Base-by-base conservation (phyloP, 2,329 filamentous ascomycete species). In the Drechslera avenae region DNA sequence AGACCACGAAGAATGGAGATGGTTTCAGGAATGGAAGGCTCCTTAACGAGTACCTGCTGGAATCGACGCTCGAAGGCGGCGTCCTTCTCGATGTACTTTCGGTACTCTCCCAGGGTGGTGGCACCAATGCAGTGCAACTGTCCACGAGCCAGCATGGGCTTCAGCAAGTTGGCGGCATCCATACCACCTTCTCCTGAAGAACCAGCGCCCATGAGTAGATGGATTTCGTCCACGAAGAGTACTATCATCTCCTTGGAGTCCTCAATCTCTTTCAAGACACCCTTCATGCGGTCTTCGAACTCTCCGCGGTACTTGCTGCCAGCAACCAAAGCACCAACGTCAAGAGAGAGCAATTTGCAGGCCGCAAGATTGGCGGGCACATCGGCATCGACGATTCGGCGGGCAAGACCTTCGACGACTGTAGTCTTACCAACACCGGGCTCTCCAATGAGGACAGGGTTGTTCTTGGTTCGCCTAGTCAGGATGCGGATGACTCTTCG, bases 221-320 rank as follows among this genome's bases (percentile, higher is more conserved):
- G 94, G 60, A 99, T 99, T 75, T 99, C 94, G 75, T 99, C 94
- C 62, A 99, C 94, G 66, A 99, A 99, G 57, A 99, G 86, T 44
- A 99, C 88, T 69, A 99, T 97, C 81, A 92, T 96, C 50, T 97
- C 93, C 73, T 94, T 95, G 43, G 91, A 91, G 49, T 96, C 87
- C 63, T 92, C 84, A 52, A 99, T 96, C 78, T 99, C 94, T 75
- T 97, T 99, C 66, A 99, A 76, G 4, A 99, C 94, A 47, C 93
- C 92, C 83, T 99, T 99, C 92, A 99, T 97, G 64, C 94, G 86
- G 81, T 99, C 94, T 74, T 99, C 94, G 53, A 99, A 99, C 74
- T 99, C 94, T 78, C 94, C 94, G 41, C 94, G 87, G 79, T 95
- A 99, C 78, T 99, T 99, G 84, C 91, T 97, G 62, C 94, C 94